Conservation (phyloP, 2,329 filamentous ascomycete genomes). For the Pyricularia grisea region DNA sequence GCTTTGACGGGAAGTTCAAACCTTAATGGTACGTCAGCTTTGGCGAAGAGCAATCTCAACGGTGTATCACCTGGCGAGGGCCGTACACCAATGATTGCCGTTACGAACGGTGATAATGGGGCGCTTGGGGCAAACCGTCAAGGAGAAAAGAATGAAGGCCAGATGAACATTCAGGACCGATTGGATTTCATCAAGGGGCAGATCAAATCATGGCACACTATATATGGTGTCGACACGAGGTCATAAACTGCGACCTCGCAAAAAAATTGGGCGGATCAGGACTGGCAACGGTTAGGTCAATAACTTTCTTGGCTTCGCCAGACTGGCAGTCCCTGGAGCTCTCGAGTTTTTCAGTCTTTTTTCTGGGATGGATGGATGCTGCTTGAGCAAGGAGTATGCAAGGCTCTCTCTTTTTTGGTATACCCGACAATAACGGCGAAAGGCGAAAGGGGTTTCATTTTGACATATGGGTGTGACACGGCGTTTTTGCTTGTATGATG, state of each 20-base stretch:
- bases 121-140: not conserved
- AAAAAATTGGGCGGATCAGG: not conserved
- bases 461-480: not conserved
- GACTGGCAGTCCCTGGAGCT: not conserved
- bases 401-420: not conserved
- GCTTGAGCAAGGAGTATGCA: not conserved
- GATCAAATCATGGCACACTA: constrained; percentile 5
- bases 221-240: constrained; percentile 1
- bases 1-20: not conserved
- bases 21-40: not conserved
- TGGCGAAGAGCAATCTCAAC: not conserved
- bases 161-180: constrained; percentile 5
- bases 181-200: constrained; percentile 4
- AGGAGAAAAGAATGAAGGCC: not conserved
- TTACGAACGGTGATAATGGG: not conserved
- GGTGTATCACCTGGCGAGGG: not conserved
- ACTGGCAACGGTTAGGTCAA: not conserved
- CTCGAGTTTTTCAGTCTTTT: not conserved
- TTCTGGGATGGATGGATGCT: not conserved
- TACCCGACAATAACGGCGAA: not conserved
- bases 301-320: not conserved
- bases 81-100: not conserved
- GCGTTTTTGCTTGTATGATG: not conserved
- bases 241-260: not conserved
- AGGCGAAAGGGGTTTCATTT: not conserved